Percentiles rank a stretch among this genome's conserved stretches.
Evolutionary conservation across 139 green algal species (phyloP).

Genomic region (Medakamo hakoo): DNA sequence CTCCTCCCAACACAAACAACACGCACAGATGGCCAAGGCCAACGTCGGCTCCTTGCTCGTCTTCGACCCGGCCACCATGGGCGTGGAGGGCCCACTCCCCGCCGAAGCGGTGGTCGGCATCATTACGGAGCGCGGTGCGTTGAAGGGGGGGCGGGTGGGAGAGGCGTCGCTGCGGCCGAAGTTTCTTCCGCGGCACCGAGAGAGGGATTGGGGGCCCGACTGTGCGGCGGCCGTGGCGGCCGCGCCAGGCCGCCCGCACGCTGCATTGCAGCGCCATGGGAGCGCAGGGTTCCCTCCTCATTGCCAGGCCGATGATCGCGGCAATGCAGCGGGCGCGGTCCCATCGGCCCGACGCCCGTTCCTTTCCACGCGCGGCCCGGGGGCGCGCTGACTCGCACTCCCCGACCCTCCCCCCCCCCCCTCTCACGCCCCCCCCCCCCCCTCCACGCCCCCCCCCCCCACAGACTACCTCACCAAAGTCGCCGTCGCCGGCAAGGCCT

Average conservation of each 20-base stretch:
- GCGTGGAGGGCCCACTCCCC: conserved; percentile 1
- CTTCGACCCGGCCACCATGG: conserved; percentile 29
- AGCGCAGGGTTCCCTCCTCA: neutral
- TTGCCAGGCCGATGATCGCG: neutral
- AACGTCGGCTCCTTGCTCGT: conserved; percentile 40
- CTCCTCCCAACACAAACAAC: too few relatives aligned
- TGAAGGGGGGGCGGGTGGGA: neutral
- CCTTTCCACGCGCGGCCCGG: too few relatives aligned
- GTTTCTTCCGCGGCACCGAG: too few relatives aligned
- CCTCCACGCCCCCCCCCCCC: too few relatives aligned
- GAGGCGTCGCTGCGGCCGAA: too few relatives aligned
- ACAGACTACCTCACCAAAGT: conserved; percentile 49
- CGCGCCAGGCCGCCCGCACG: neutral
- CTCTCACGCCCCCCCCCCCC: too few relatives aligned
- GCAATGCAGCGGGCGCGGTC: neutral
- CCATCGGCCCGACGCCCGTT: too few relatives aligned
- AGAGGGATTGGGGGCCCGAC: neutral
- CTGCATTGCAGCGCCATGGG: neutral
- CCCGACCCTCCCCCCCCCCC: too few relatives aligned
- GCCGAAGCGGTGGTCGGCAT: conserved; percentile 36
- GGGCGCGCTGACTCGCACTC: too few relatives aligned
- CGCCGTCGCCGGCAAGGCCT: conserved; percentile 27
- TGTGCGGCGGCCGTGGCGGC: neutral
- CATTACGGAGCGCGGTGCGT: conserved; percentile 35
- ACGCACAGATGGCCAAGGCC: conserved; percentile 40